Conservation (phyloP, 495 filamentous ascomycete species). For the Eremomyces bilateralis region DNA sequence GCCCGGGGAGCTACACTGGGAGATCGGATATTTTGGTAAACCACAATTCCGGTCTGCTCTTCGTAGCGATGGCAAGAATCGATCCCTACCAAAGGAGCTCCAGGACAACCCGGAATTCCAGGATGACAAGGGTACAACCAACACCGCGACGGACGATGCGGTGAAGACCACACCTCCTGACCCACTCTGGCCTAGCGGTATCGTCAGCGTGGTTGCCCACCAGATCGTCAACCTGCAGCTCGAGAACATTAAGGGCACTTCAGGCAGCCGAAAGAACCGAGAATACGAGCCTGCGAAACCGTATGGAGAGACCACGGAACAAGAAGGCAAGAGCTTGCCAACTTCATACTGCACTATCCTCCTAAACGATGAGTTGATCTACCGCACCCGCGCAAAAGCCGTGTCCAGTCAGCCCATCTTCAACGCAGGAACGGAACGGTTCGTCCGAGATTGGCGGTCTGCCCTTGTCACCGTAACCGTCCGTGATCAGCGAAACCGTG, state of each 20-base stretch:
- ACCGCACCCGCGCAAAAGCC: constrained; percentile 77
- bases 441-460: constrained; percentile 86
- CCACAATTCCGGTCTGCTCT: constrained; percentile 64
- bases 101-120: constrained; percentile 57
- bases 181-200: constrained; percentile 77
- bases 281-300: constrained; percentile 82
- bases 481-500: constrained; percentile 63
- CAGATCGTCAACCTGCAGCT: constrained; percentile 90
- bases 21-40: constrained; percentile 85
- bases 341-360: constrained; percentile 82
- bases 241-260: constrained; percentile 52
- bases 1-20: constrained; percentile 89
- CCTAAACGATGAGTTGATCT: constrained; percentile 76
- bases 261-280: constrained; percentile 47
- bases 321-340: constrained; percentile 54
- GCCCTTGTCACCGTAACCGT: constrained; percentile 70
- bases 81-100: constrained; percentile 46
- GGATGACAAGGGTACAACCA: constrained; percentile 69
- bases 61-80: constrained; percentile 67
- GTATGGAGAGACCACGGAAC: constrained; percentile 66
- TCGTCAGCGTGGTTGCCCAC: constrained; percentile 66
- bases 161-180: constrained; percentile 81
- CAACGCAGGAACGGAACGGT: constrained; percentile 85
- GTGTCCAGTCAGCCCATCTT: constrained; percentile 88
- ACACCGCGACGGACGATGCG: constrained; percentile 55